Evolutionary conservation across 805 yeast species (phyloP), one percentile per base, ranked within the genome.

Genomic region (Wickerhamomyces chaumierensis): DNA sequence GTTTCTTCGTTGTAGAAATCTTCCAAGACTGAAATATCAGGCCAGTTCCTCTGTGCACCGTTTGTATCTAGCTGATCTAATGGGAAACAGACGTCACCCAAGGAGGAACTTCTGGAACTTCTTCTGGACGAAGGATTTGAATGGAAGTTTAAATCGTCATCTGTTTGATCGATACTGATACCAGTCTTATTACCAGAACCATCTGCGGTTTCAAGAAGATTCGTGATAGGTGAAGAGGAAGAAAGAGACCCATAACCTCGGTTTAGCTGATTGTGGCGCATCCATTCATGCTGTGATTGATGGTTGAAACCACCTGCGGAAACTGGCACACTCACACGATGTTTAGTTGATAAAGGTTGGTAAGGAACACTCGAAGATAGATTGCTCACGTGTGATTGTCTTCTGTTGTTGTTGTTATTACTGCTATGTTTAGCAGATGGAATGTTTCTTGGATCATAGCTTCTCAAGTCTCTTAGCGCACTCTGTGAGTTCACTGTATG

Each of bases 21-120:
- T 46, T 78, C 80, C 46, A 90, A 62, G 0, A 83, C 74, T 25
- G 64, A 53, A 15, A 85, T 63, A 52, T 92, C 96, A 1, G 97
- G 98, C 97, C 97, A 90, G 35, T 57, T 51, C 44, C 61, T 65
- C 19, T 51, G 41, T 21, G 49, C 47, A 15, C 49, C 44, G 20
- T 29, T 36, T 35, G 43, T 52, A 35, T 45, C 53, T 19, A 47
- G 36, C 14, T 43, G 52, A 29, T 53, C 59, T 31, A 87, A 66
- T 0, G 95, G 95, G 57, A 86, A 76, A 53, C 96, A 90, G 19
- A 90, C 98, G 59, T 90, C 98, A 54, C 81, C 88, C 42, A 90
- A 61, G 1, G 95, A 83, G 0, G 94, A 78, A 31, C 75, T 73
- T 39, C 73, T 75, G 2, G 67, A 57, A 7, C 62, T 52, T 28